Conservation (phyloP, 2,329 filamentous ascomycete genomes). For the Trichoderma sp. region DNA sequence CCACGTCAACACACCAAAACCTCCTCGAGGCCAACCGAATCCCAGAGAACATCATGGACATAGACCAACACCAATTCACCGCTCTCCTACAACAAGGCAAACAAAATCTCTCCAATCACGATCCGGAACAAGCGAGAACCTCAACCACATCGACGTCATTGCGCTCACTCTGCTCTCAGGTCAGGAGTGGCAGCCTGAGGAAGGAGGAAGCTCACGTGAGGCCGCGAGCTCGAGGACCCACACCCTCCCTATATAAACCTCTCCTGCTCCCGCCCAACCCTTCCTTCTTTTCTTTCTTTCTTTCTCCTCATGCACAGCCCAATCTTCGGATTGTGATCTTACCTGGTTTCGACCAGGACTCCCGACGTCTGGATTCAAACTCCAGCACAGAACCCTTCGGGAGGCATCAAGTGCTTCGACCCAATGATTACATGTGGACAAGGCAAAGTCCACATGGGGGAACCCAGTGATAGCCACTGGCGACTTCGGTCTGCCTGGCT, state of each 20-base stretch:
- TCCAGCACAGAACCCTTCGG: neutral
- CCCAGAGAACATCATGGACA: conserved; percentile 1
- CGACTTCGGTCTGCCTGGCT: neutral
- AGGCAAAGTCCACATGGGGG: conserved; percentile 1
- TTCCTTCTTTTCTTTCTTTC: conserved; percentile 21
- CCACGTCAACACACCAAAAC: neutral
- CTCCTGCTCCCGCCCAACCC: conserved; percentile 19
- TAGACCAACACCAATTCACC: neutral
- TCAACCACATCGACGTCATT: conserved; percentile 14
- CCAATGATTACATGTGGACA: conserved; percentile 10
- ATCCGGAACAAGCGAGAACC: neutral
- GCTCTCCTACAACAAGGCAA: neutral
- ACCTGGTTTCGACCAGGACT: neutral
- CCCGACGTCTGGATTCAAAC: neutral
- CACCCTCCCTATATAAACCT: conserved; percentile 28
- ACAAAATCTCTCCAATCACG: conserved; percentile 13
- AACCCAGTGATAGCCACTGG: neutral
- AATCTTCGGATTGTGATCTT: conserved; percentile 9
- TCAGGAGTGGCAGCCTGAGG: conserved; percentile 21
- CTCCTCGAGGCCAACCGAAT: conserved; percentile 3
- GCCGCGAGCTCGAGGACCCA: conserved; percentile 14
- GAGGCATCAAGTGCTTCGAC: conserved; percentile 11
- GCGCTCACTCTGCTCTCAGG: neutral
- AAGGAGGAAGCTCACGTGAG: conserved; percentile 21
- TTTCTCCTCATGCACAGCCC: conserved; percentile 11